Evolutionary conservation across 176 grass and related monocot species (phyloP), one percentile per base, ranked within the genome.

Genomic region (Zizania latifolia): DNA sequence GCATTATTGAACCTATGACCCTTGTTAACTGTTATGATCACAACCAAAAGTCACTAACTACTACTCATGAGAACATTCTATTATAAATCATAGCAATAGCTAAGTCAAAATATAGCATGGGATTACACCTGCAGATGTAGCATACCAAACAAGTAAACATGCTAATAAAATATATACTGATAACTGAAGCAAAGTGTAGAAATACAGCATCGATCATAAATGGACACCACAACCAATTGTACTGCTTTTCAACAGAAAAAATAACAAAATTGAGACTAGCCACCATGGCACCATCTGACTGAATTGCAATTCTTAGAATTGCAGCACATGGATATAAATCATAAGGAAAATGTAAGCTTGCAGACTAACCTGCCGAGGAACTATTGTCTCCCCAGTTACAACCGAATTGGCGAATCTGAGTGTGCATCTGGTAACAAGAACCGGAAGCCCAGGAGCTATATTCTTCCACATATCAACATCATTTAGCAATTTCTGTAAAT

Each of bases 381-480:
- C 94, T 22, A 98, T 36, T 7, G 84, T 87, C 74, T 83, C 84
- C 38, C 91, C 94, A 16, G 63, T 58, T 22, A 88, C 68, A 73
- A 98, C 89, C 1, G 88, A 87, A 84, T 85, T 82, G 70, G 94
- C 81, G 0, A 98, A 76, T 71, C 70, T 87, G n/a, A 89, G 79
- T 0, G 91, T 89, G 78, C 90, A 92, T 34, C 76, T 81, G 22
- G 84, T 93, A 37, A 98, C 56, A 10, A 98, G 87, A 29, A 82
- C 76, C 0, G 91, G 91, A 57, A 98, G 84, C 27, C 94, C 94
- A 24, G 91, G 90, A 2, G 94, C 79, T 39, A 93, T 92, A 63
- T 98, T 98, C 80, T 77, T 85, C 89, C 87, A 98, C 74, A 86
- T 92, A 70, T 98, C 85, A 15, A 68, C 91, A 57, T 98, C 94